A percentile compares a stretch with the other conserved stretches of the same genome.
Evolutionary conservation across 768 basidiomycete genomes (phyloP).

Genomic region (Tricholoma matsutake): DNA sequence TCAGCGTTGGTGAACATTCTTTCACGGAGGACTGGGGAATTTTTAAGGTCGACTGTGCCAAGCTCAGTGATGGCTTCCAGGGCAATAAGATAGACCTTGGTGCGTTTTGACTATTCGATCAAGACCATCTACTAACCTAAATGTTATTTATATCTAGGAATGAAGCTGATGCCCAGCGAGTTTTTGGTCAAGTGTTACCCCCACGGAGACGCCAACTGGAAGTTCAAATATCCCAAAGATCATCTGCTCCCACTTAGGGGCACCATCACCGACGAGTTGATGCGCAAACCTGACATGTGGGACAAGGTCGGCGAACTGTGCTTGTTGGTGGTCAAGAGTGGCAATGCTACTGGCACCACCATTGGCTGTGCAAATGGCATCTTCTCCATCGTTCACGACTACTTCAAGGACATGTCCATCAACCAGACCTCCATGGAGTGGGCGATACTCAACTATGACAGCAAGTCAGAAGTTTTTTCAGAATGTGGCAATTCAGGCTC

Average conservation of each 20-base stretch:
- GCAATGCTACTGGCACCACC: conserved; percentile 32
- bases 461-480: conserved; percentile 30
- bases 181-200: conserved; percentile 15
- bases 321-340: conserved; percentile 35
- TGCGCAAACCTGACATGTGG: conserved; percentile 29
- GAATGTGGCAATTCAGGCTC: conserved; percentile 37
- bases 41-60: conserved; percentile 22
- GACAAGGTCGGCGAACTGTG: conserved; percentile 28
- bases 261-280: conserved; percentile 28
- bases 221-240: conserved; percentile 28
- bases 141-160: conserved; percentile 19
- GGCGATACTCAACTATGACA: conserved; percentile 22
- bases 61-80: conserved; percentile 22
- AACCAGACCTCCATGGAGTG: conserved; percentile 31
- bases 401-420: conserved; percentile 18
- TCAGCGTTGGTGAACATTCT: conserved; percentile 15
- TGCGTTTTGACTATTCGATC: conserved; percentile 22
- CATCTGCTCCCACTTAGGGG: conserved; percentile 28
- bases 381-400: conserved; percentile 32
- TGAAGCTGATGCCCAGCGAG: conserved; percentile 13
- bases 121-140: conserved; percentile 21
- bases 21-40: conserved; percentile 30
- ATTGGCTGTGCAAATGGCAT: conserved; percentile 36
- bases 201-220: conserved; percentile 12
- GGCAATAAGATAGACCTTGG: conserved; percentile 35